Evolutionary conservation across 2,329 filamentous ascomycete genomes (phyloP), one percentile per base, ranked within the genome.

Genomic region (Colletotrichum destructivum): DNA sequence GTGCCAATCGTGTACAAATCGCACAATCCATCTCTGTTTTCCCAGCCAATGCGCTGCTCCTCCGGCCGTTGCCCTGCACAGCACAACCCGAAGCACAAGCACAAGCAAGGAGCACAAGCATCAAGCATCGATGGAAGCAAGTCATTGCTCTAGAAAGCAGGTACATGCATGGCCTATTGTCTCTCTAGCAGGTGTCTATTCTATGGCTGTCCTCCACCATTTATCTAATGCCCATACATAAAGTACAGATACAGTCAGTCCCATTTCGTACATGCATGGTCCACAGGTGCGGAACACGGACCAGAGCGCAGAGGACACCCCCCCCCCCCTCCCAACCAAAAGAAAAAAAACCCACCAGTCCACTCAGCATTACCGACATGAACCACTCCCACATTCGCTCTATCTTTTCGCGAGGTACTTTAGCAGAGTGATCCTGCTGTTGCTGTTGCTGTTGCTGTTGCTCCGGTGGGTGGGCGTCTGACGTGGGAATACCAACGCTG

Each of bases 361-460:
- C 47, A 62, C 60, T 35, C 55, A 44, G n/a, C 60, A 68, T 67
- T 70, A 44, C 55, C 68, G 68, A 70, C 68, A 70, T 71, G 69
- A 71, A 69, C 69, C 65, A 61, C 65, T 21, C 47, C 62, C 49
- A 21, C 51, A 46, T 46, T 31, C 47, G 63, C 62, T 62, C 55
- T 70, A 11, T 51, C 62, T 56, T 70, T 16, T 56, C 62, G n/a
- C 18, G 44, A 49, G n/a, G 21, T 44, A 52, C 60, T 7, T 23
- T 57, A 49, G 42, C 47, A 46, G 49, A 57, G 31, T 23, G 46
- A 26, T 42, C 55, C 59, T 35, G 31, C 31, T 35, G 31, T 35
- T 35, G 31, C 31, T 35, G 31, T 38, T 38, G 38, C 52, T n/a
- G 52, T 13, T 18, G 16, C 2, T n/a, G 6, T 18, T 55, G 31